A percentile compares a stretch with the other conserved stretches of the same genome.
phyloP scores from a whole-genome alignment of 2,329 filamentous ascomycete genomes.

The Aureobasidium sp. region DNA sequence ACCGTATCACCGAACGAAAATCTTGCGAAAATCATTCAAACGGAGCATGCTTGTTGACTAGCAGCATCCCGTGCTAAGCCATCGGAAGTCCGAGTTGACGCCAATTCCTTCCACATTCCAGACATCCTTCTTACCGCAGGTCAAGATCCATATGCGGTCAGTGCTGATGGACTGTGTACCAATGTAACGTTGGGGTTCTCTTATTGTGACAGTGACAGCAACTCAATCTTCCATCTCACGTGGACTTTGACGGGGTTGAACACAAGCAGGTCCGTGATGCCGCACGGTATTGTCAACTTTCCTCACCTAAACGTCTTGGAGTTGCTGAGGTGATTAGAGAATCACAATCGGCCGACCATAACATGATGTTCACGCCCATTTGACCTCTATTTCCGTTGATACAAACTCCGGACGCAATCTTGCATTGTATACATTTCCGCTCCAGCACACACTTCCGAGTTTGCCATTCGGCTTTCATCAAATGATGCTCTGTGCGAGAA shows the following conservation, averaged over 20 bases:
- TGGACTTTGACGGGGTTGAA: background rate
- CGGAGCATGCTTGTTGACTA: background rate
- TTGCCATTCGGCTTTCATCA: background rate
- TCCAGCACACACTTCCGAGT: background rate
- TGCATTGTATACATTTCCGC: background rate
- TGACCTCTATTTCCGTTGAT: background rate
- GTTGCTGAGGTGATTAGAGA: background rate
- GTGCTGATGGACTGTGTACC: background rate
- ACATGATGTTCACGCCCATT: background rate
- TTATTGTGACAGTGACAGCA: background rate
- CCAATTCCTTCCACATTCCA: constrained; percentile 1
- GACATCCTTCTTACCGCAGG: background rate
- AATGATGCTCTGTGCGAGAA: background rate
- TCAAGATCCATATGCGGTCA: background rate
- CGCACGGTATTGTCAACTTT: background rate
- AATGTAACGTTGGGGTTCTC: background rate
- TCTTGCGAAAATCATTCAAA: background rate
- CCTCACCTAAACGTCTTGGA: background rate
- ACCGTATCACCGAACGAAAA: background rate
- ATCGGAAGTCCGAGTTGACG: background rate
- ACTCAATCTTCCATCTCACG: background rate
- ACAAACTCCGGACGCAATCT: background rate
- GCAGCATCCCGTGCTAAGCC: background rate
- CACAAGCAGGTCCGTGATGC: background rate
- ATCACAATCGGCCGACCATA: background rate